Evolutionary conservation across 768 basidiomycete genomes (phyloP).

Genomic region (Termitomyces sp.): DNA sequence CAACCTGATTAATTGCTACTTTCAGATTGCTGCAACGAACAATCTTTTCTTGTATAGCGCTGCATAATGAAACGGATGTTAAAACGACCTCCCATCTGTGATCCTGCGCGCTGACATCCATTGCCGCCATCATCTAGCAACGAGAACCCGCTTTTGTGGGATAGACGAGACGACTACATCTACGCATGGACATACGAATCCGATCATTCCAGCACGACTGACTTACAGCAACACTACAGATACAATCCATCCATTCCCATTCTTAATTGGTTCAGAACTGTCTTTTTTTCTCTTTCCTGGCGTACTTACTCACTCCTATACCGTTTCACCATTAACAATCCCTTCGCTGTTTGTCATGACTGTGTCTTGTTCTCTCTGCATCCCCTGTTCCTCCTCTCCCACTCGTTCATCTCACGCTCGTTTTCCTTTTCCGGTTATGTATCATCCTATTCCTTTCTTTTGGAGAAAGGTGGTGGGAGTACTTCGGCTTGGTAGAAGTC

Average conservation of each 20-base stretch:
- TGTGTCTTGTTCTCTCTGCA: slow-evolving; percentile 9
- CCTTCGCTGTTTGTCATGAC: slow-evolving; percentile 9
- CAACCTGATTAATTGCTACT: neutral
- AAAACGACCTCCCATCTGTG: slow-evolving; percentile 6
- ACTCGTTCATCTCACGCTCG: slow-evolving; percentile 6
- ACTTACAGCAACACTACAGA: slow-evolving; percentile 15
- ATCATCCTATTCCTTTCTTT: neutral
- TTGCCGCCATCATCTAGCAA: slow-evolving; percentile 14
- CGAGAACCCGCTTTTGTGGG: slow-evolving; percentile 13
- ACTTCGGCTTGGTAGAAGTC: slow-evolving; percentile 8
- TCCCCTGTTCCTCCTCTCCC: neutral
- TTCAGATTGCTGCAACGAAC: slow-evolving; percentile 93
- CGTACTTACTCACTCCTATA: slow-evolving; percentile 14
- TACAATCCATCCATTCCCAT: slow-evolving; percentile 13
- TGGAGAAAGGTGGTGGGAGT: slow-evolving; percentile 7
- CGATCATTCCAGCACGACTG: slow-evolving; percentile 10
- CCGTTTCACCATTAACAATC: slow-evolving; percentile 8
- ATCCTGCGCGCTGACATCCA: slow-evolving; percentile 6
- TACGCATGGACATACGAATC: slow-evolving; percentile 15
- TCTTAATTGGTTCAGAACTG: slow-evolving; percentile 11
- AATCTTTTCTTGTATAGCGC: slow-evolving; percentile 88
- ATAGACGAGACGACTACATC: slow-evolving; percentile 16
- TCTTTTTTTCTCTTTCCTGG: slow-evolving; percentile 5
- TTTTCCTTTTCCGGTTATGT: slow-evolving; percentile 2
- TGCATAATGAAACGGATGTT: slow-evolving; percentile 34